These are phyloP conservation scores for Malania oleifera DNA, from an alignment of 164 flowering plant genomes.

Conservation along the genomic window DNA sequence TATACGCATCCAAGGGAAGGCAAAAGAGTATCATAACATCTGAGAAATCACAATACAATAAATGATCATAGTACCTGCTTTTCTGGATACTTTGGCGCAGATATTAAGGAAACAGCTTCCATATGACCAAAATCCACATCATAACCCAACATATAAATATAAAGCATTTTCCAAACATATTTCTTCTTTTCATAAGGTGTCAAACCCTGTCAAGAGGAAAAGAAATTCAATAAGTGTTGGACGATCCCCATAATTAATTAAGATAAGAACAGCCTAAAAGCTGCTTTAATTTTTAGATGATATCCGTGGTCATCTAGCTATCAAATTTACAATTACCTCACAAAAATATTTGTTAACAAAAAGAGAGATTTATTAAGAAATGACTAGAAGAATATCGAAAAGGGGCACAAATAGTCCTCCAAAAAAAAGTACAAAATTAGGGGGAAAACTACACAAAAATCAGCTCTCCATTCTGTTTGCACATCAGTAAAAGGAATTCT, in stretches of 20 bases:
- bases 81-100: slow-evolving; percentile 99
- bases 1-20: not conserved
- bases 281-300: too few relatives aligned
- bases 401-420: too few relatives aligned
- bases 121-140: slow-evolving; percentile 99
- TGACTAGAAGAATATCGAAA: too few relatives aligned
- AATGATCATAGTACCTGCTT: slow-evolving; percentile 61
- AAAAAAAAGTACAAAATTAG: too few relatives aligned
- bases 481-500: too few relatives aligned
- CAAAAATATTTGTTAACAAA: too few relatives aligned
- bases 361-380: too few relatives aligned
- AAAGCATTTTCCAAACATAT: slow-evolving; percentile 99
- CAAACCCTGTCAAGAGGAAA: slow-evolving; percentile 55
- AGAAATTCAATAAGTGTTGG: not conserved
- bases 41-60: not conserved
- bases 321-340: too few relatives aligned
- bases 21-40: not conserved
- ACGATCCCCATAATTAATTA: not conserved
- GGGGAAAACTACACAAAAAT: too few relatives aligned
- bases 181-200: slow-evolving; percentile 95
- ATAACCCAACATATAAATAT: slow-evolving; percentile 93
- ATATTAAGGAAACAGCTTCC: slow-evolving; percentile 98
- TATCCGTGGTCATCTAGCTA: too few relatives aligned
- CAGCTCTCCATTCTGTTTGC: too few relatives aligned
- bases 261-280: not conserved